phyloP scores from a whole-genome alignment of 352 stramenopile genomes.

The Phytopythium ostracodes region DNA sequence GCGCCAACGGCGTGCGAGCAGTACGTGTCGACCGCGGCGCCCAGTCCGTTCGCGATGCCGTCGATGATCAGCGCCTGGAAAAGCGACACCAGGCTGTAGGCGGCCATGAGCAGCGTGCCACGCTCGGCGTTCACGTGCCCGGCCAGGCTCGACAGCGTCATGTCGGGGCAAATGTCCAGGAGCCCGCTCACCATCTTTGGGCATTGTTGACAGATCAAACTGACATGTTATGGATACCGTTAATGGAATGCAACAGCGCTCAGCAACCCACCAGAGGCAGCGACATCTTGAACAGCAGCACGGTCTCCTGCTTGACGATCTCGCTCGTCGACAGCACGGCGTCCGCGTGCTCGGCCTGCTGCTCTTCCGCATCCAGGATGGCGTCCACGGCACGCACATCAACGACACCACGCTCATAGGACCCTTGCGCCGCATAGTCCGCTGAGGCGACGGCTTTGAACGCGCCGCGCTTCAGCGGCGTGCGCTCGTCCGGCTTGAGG shows the following conservation, averaged over 20 bases:
- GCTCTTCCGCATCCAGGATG: constrained; percentile 33
- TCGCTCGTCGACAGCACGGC: constrained; percentile 19
- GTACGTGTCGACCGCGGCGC: constrained; percentile 29
- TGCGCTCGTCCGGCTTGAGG: constrained; percentile 7
- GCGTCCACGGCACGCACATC: constrained; percentile 23
- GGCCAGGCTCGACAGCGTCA: constrained; percentile 7
- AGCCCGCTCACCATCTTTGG: constrained; percentile 6
- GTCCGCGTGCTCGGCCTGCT: constrained; percentile 17
- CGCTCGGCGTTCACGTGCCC: not conserved
- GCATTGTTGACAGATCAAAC: too few relatives aligned
- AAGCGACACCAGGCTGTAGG: constrained; percentile 9
- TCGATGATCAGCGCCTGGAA: constrained; percentile 17
- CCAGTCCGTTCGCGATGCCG: constrained; percentile 21
- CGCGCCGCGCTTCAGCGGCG: constrained; percentile 15
- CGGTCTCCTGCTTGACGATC: constrained; percentile 36
- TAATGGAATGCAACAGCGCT: too few relatives aligned
- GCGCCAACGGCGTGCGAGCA: constrained; percentile 33
- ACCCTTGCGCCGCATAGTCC: not conserved
- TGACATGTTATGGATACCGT: too few relatives aligned
- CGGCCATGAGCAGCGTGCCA: constrained; percentile 9
- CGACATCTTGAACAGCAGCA: constrained; percentile 25
- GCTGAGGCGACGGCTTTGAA: not conserved
- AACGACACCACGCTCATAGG: not conserved
- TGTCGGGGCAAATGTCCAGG: constrained; percentile 2
- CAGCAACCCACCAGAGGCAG: constrained; percentile 29